A percentile compares a stretch with the other conserved stretches of the same genome.
These are phyloP conservation scores for Saccharum officinarum DNA, from an alignment of 176 grass and related monocot species.

Conservation along the genomic window DNA sequence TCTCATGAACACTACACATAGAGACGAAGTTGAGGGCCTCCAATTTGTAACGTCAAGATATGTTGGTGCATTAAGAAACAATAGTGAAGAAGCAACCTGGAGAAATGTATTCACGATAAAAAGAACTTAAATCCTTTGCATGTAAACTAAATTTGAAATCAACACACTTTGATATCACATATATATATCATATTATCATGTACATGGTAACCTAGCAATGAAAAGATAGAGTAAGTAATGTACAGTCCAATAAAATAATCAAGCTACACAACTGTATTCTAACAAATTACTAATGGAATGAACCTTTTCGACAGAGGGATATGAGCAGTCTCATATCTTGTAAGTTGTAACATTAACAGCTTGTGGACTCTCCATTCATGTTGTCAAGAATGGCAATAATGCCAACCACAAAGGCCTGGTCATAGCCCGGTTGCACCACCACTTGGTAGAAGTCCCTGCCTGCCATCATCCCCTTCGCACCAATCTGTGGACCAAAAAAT, in stretches of 20 bases:
- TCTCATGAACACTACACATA: too few relatives aligned
- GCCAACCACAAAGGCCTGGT: conserved; percentile 81
- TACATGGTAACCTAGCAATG: neutral
- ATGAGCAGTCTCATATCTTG: neutral
- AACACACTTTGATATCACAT: neutral
- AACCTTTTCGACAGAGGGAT: neutral
- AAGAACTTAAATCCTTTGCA: neutral
- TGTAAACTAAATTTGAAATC: neutral
- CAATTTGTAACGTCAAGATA: too few relatives aligned
- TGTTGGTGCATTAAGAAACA: too few relatives aligned
- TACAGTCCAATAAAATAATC: conserved; percentile 6
- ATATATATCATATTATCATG: neutral
- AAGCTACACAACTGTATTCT: neutral
- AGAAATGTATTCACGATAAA: neutral
- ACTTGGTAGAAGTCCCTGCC: conserved; percentile 85
- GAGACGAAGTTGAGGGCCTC: too few relatives aligned
- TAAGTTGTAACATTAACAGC: conserved; percentile 43
- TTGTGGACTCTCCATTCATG: conserved; percentile 84
- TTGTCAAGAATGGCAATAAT: conserved; percentile 93
- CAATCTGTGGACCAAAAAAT: conserved; percentile 44
- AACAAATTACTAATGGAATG: neutral
- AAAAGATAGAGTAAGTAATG: neutral
- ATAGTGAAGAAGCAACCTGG: too few relatives aligned
- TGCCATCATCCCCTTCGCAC: conserved; percentile 63
- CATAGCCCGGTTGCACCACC: conserved; percentile 80